Conservation (phyloP, 768 basidiomycete species). For the Paxillus rubicundulus region DNA sequence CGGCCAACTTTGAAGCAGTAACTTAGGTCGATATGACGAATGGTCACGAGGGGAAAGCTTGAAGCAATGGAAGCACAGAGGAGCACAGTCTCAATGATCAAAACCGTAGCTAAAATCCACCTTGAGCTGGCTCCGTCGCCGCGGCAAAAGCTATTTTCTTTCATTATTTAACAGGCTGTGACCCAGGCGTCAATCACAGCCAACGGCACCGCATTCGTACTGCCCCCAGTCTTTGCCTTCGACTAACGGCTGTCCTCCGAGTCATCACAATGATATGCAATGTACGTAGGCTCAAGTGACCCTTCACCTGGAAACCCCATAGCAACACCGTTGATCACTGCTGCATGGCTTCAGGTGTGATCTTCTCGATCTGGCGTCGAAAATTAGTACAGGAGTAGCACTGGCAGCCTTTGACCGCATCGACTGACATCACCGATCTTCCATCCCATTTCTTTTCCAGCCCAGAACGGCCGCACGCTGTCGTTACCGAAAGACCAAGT, state of each 20-base stretch:
- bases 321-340: neutral
- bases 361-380: neutral
- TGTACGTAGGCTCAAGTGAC: neutral
- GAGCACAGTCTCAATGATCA: too few species aligned
- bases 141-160: neutral
- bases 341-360: neutral
- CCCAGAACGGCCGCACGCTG: constrained; percentile 81
- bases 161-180: neutral
- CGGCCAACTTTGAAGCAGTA: neutral
- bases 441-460: constrained; percentile 80
- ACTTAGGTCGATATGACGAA: neutral
- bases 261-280: neutral
- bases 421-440: constrained; percentile 38
- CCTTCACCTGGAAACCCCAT: neutral
- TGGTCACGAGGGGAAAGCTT: neutral
- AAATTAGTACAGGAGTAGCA: neutral
- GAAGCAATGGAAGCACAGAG: too few species aligned
- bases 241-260: neutral
- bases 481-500: constrained; percentile 45
- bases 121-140: neutral
- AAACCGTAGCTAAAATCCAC: neutral
- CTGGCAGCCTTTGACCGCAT: neutral
- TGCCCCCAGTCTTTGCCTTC: constrained; percentile 5
- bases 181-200: constrained; percentile 15
- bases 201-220: constrained; percentile 23